Evolutionary conservation across 2,329 filamentous ascomycete species (phyloP).

Genomic region (Hirsutella minnesotensis): DNA sequence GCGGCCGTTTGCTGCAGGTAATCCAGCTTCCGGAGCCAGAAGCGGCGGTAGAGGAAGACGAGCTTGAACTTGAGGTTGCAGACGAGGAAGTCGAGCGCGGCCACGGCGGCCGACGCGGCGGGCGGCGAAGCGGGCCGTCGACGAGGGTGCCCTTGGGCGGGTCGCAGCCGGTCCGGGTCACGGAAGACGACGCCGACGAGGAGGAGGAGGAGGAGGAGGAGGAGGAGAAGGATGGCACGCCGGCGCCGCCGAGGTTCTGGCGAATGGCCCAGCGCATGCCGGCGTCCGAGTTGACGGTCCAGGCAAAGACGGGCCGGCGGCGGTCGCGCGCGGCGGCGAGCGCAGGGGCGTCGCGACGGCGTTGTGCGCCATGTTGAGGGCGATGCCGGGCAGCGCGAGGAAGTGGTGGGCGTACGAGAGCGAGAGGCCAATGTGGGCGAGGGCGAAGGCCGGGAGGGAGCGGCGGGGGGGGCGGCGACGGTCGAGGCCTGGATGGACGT

Average conservation of each 20-base stretch:
- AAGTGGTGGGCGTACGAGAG: slow-evolving; percentile 60
- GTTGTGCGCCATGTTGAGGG: slow-evolving; percentile 67
- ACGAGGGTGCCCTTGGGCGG: slow-evolving; percentile 23
- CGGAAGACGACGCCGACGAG: neutral
- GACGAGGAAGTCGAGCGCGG: slow-evolving; percentile 9
- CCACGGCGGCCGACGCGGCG: neutral
- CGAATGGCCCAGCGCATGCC: slow-evolving; percentile 73
- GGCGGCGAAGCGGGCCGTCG: slow-evolving; percentile 39
- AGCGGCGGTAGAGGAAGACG: slow-evolving; percentile 13
- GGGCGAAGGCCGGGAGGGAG: slow-evolving; percentile 49
- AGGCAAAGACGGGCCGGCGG: slow-evolving; percentile 52
- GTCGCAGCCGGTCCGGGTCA: neutral
- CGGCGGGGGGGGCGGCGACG: slow-evolving; percentile 48
- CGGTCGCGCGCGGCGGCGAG: slow-evolving; percentile 32
- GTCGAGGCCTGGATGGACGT: slow-evolving; percentile 48
- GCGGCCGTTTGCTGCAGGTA: slow-evolving; percentile 6
- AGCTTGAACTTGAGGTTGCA: slow-evolving; percentile 11
- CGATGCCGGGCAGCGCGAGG: slow-evolving; percentile 53
- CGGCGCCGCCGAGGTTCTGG: slow-evolving; percentile 16
- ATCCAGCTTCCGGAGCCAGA: slow-evolving; percentile 15
- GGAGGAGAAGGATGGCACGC: slow-evolving; percentile 20
- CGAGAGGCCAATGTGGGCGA: slow-evolving; percentile 59
- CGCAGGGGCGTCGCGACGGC: slow-evolving; percentile 53
- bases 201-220: slow-evolving; percentile 11
- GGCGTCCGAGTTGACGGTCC: slow-evolving; percentile 74